Percentiles rank a stretch among this genome's conserved stretches.
These are phyloP conservation scores for Cryoendolithus antarcticus DNA, from an alignment of 2,329 filamentous ascomycete genomes.

Conservation along the genomic window DNA sequence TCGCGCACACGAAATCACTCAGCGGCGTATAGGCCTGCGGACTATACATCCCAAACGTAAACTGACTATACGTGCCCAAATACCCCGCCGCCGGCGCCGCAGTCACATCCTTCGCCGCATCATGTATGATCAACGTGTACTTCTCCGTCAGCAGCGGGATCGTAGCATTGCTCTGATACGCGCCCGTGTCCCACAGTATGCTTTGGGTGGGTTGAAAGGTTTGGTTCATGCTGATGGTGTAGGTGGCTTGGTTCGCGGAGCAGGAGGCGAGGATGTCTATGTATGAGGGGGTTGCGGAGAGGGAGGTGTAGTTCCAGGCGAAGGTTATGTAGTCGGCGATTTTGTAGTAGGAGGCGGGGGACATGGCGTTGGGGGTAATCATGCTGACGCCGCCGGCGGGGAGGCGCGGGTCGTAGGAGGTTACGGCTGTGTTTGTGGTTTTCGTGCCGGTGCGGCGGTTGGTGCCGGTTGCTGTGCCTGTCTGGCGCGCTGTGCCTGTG, in stretches of 20 bases:
- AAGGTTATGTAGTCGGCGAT: constrained; percentile 52
- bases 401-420: constrained; percentile 35
- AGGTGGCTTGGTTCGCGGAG: constrained; percentile 44
- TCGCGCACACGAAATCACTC: constrained; percentile 36
- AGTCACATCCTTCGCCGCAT: constrained; percentile 40
- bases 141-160: constrained; percentile 44
- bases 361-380: constrained; percentile 43
- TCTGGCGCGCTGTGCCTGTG: too few relatives aligned
- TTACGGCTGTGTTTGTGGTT: constrained; percentile 14
- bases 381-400: constrained; percentile 49
- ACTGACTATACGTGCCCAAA: constrained; percentile 38
- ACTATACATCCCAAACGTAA: constrained; percentile 51
- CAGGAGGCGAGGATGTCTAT: constrained; percentile 53
- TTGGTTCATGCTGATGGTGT: constrained; percentile 50
- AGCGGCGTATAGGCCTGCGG: constrained; percentile 40
- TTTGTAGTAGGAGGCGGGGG: constrained; percentile 46
- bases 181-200: constrained; percentile 46
- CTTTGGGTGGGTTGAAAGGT: constrained; percentile 27
- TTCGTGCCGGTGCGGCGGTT: constrained; percentile 8
- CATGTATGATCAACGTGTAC: constrained; percentile 53
- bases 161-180: constrained; percentile 37
- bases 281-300: constrained; percentile 44
- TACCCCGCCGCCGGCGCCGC: constrained; percentile 43
- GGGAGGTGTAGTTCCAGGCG: constrained; percentile 56
- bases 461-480: constrained; percentile 7